phyloP scores from a whole-genome alignment of 225 moss, liverwort and hornwort species.

The Straminergon stramineum region DNA sequence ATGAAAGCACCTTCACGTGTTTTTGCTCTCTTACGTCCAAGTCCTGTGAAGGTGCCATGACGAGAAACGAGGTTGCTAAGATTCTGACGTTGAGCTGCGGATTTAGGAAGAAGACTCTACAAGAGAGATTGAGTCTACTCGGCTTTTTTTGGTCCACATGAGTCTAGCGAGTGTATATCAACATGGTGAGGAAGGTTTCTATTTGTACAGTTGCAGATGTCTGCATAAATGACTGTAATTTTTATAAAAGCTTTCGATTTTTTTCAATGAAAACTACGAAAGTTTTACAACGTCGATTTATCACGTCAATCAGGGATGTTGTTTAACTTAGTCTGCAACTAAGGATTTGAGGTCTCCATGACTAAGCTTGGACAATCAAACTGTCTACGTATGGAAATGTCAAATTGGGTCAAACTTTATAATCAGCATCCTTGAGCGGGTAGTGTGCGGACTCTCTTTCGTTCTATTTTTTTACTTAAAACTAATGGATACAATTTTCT shows the following conservation, averaged over 20 bases:
- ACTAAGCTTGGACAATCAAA: no score
- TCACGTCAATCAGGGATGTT: neutral
- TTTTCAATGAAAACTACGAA: neutral
- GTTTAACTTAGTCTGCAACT: neutral
- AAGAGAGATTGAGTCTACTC: neutral
- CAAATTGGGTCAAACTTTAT: neutral
- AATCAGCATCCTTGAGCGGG: neutral
- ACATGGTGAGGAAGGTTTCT: neutral
- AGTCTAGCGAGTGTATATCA: slow-evolving; percentile 5
- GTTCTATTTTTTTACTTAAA: neutral
- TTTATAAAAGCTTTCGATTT: neutral
- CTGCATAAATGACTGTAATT: neutral
- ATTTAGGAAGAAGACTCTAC: neutral
- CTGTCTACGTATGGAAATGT: no score
- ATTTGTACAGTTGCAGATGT: slow-evolving; percentile 1
- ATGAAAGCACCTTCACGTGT: neutral
- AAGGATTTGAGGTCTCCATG: neutral
- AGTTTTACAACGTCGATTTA: neutral
- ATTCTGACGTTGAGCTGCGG: neutral
- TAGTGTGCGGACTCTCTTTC: neutral
- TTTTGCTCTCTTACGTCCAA: neutral
- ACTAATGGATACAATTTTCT: neutral
- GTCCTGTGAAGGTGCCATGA: neutral
- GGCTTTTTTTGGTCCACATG: neutral
- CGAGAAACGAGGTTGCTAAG: neutral